Conservation (phyloP, 371 early-diverging fungal species). For the Entomophthora muscae region DNA sequence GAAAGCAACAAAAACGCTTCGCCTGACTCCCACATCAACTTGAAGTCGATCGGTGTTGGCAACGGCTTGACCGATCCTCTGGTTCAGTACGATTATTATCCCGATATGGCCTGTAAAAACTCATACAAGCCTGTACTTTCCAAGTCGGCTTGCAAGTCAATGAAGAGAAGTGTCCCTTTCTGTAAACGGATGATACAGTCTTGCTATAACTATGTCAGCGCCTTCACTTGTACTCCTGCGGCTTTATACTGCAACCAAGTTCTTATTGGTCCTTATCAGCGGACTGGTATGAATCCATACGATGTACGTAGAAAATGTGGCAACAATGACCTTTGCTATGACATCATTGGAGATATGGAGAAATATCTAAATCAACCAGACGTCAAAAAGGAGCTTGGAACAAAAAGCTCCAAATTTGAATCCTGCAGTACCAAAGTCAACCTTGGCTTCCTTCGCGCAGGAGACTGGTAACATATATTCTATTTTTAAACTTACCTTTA, state of each 20-base stretch:
- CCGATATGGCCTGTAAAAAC: constrained; percentile 66
- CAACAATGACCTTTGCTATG: constrained; percentile 57
- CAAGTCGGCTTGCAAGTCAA: constrained; percentile 38
- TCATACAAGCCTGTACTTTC: constrained; percentile 54
- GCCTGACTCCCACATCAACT: constrained; percentile 29
- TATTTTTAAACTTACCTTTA: not conserved
- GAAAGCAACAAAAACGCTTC: constrained; percentile 37
- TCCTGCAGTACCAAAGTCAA: constrained; percentile 73
- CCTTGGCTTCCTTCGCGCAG: constrained; percentile 55
- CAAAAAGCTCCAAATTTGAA: constrained; percentile 35
- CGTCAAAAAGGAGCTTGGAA: constrained; percentile 65
- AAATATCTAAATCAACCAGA: constrained; percentile 54
- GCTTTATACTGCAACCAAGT: constrained; percentile 70
- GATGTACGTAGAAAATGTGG: constrained; percentile 68
- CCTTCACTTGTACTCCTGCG: constrained; percentile 70
- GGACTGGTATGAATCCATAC: constrained; percentile 55
- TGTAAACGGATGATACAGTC: constrained; percentile 56
- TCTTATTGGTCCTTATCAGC: constrained; percentile 35
- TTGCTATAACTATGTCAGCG: constrained; percentile 61
- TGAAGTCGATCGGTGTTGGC: constrained; percentile 67
- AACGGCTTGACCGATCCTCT: constrained; percentile 84
- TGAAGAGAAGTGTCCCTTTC: constrained; percentile 49
- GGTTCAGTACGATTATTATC: constrained; percentile 78
- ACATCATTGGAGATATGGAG: constrained; percentile 57
- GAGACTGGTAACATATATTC: constrained; percentile 28